A percentile compares a stretch with the other conserved stretches of the same genome.
These are phyloP conservation scores for Favolaschia claudopus DNA, from an alignment of 768 basidiomycete genomes.

Conservation along the genomic window DNA sequence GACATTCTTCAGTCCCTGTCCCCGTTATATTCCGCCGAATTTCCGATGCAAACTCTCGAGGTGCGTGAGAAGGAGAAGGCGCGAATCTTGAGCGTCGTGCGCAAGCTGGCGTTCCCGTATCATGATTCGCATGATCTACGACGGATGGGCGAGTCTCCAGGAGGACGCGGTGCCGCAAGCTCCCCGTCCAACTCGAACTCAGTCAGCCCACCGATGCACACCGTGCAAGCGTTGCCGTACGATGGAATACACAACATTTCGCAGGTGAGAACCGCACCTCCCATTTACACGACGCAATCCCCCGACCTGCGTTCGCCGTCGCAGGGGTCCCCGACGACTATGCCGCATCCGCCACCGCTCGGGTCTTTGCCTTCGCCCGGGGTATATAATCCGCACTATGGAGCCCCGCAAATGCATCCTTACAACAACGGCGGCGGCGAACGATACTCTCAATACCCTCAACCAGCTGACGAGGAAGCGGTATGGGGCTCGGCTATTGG, in stretches of 20 bases:
- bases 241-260: conserved; percentile 39
- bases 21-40: conserved; percentile 75
- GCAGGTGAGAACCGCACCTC: conserved; percentile 37
- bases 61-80: conserved; percentile 66
- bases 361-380: conserved; percentile 31
- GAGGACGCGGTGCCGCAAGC: conserved; percentile 51
- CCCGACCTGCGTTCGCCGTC: conserved; percentile 30
- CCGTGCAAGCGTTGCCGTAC: conserved; percentile 47
- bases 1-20: conserved; percentile 75
- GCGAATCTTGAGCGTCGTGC: conserved; percentile 69
- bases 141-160: conserved; percentile 57
- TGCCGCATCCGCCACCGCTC: conserved; percentile 30
- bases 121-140: conserved; percentile 69
- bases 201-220: conserved; percentile 60
- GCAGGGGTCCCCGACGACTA: conserved; percentile 34
- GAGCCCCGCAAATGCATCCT: conserved; percentile 34
- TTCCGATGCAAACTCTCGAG: conserved; percentile 55
- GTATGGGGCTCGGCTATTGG: conserved; percentile 82
- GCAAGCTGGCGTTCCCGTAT: conserved; percentile 84
- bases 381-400: conserved; percentile 31
- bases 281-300: conserved; percentile 26
- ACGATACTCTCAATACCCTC: conserved; percentile 54
- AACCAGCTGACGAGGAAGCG: conserved; percentile 65
- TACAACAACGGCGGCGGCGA: conserved; percentile 46
- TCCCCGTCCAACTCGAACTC: conserved; percentile 68